Evolutionary conservation across 148 eudicot genomes (phyloP), one percentile per base, ranked within the genome.

Genomic region (Cornus controversa): DNA sequence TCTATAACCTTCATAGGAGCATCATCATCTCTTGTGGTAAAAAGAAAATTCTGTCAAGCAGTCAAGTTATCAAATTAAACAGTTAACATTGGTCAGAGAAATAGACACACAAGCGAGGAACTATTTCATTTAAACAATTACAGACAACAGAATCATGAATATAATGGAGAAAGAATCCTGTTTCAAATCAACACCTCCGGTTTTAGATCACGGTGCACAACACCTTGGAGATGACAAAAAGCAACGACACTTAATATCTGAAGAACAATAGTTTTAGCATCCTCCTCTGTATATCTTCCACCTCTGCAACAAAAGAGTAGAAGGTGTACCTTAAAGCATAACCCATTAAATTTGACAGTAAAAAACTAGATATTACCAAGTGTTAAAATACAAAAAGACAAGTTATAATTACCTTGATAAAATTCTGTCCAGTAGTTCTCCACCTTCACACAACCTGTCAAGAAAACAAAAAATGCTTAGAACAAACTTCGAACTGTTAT

Each of bases 401-500:
- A 3, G 20, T 71, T 16, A 23, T n/a, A 36, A 6, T 77, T 89
- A 96, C 99, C 97, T 94, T 70, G 94, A 87, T 84, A 96, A 81
- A 77, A 96, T 96, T 78, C 95, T 89, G 81, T 96, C 99, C 60
- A 96, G 85, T 66, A 96, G 81, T 84, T 96, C 99, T 36, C 99
- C 99, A n/a, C 99, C 99, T 88, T 96, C 99, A 79, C 99, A 96
- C 83, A 96, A 87, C 72, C 99, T 96, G 90, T 82, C 58, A 66
- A 75, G 53, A 74, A 53, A 66, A 40, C 45, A 69, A 54, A 67
- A 22, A 62, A 78, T 29, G 2, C 29, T 31, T 79, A 73, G 58
- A 27, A 36, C 36, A 23, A 1, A 16, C 20, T 62, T 47, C 15
- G 5, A 58, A 36, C 6, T 47, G 47, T 14, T 50, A 27, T 20